Base-by-base conservation (phyloP, 495 filamentous ascomycete species). In the Penicillium pulvis region DNA sequence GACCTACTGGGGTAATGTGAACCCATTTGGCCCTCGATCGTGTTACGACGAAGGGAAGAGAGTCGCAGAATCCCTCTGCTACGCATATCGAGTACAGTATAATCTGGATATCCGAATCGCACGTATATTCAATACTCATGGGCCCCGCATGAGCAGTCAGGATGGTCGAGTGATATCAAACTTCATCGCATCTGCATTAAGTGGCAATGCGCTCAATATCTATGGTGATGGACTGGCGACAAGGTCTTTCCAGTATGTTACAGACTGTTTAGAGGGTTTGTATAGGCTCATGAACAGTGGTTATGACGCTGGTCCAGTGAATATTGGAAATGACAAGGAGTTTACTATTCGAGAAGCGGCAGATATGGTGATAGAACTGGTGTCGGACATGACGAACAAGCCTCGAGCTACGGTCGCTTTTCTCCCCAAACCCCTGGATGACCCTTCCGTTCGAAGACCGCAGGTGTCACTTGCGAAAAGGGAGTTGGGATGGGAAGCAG, bases 21-120 rank as follows among this genome's bases (percentile, higher is more conserved):
- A 66, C 31, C 46, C 63, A 44, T 62, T 62, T 23, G 63, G 63
- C 6, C 56, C 63, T 0, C 59, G 63, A 11, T 47, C 63, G 5
- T 66, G 63, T 53, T 66, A 66, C 46, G 63, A 66, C 46, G 63
- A 66, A 53, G 63, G 63, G 0, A 66, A 66, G 39, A 53, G 63
- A 12, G 59, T 56, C 0, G 59, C 59, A 9, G 63, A 66, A 53
- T 53, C 63, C 9, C 59, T 66, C n/a, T 59, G 56, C 39, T 66
- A 59, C 17, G 63, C 63, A 20, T 62, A 62, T 46, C 51, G 45
- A 6, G 56, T 60, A 24, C 43, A 61, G 33, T 52, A 49, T 23
- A 26, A 31, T 7, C 30, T 60, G 3, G 48, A 66, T 14, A 52
- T 66, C 20, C 49, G 59, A 3, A 66, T 66, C 20, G 56, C 59